phyloP scores from a whole-genome alignment of 306 rosid species.

The Amphicarpaea edgeworthii region DNA sequence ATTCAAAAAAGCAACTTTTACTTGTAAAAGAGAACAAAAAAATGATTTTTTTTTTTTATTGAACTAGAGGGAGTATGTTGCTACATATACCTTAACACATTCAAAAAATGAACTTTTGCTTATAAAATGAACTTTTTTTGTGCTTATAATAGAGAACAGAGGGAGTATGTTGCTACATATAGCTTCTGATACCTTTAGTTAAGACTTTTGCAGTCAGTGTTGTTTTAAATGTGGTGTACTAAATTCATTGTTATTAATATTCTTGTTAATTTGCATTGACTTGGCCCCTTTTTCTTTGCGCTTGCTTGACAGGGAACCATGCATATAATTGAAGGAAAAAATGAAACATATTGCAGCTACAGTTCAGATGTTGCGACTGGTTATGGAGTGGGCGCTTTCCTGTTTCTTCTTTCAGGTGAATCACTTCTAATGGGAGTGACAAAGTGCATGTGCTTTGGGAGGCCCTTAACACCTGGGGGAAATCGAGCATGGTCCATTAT shows the following conservation, averaged over 20 bases:
- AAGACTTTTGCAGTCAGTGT: slow-evolving; percentile 2
- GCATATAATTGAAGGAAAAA: slow-evolving; percentile 47
- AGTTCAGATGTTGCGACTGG: slow-evolving; percentile 96
- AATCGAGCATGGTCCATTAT: slow-evolving; percentile 92
- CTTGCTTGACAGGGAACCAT: slow-evolving; percentile 66
- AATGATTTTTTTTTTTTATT: too few species aligned
- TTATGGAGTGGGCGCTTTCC: slow-evolving; percentile 84
- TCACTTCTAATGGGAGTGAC: slow-evolving; percentile 88
- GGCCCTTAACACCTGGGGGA: slow-evolving; percentile 83
- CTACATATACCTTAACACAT: too few species aligned
- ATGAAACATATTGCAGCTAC: slow-evolving; percentile 79
- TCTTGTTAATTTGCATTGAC: slow-evolving; percentile 23
- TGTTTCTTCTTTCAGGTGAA: slow-evolving; percentile 87
- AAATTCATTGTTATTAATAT: background rate
- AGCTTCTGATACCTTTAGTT: background rate
- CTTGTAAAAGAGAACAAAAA: too few species aligned
- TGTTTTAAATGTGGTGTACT: background rate
- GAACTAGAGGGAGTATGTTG: too few species aligned
- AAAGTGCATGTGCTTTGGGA: slow-evolving; percentile 93
- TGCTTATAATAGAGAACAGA: too few species aligned
- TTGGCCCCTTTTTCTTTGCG: background rate
- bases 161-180: background rate
- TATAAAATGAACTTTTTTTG: too few species aligned
- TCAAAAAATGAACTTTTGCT: too few species aligned
- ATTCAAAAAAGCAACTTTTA: too few species aligned